These are phyloP conservation scores for Globisporangium orthogonon DNA, from an alignment of 352 stramenopile species.

Conservation along the genomic window DNA sequence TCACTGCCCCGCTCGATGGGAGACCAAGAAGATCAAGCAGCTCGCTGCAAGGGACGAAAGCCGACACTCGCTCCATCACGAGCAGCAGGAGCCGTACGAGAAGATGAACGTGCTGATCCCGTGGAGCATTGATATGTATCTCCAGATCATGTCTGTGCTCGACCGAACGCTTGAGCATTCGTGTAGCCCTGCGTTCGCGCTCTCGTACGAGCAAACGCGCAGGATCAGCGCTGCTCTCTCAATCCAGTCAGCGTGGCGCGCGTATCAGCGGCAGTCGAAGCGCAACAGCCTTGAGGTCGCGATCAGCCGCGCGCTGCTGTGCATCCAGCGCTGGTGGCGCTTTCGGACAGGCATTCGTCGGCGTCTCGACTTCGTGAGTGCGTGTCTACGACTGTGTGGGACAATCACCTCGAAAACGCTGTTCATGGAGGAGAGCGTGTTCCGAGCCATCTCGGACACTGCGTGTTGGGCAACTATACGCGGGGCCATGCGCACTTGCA, in stretches of 20 bases:
- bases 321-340: conserved; percentile 73
- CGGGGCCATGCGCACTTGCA: conserved; percentile 22
- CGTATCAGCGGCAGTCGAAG: conserved; percentile 24
- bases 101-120: conserved; percentile 63
- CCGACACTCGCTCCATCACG: too few species aligned
- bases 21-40: conserved; percentile 27
- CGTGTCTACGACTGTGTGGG: conserved; percentile 40
- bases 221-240: conserved; percentile 33
- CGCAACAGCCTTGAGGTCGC: conserved; percentile 44
- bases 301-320: conserved; percentile 42
- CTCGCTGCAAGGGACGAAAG: not conserved
- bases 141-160: conserved; percentile 50
- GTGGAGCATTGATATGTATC: conserved; percentile 76
- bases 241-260: conserved; percentile 59
- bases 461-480: conserved; percentile 27
- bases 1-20: conserved; percentile 29
- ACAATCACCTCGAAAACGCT: conserved; percentile 56
- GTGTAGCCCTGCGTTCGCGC: conserved; percentile 27
- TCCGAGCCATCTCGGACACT: conserved; percentile 26
- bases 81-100: conserved; percentile 16
- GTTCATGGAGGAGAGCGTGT: conserved; percentile 62
- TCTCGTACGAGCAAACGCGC: conserved; percentile 48
- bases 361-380: conserved; percentile 41
- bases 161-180: conserved; percentile 10
- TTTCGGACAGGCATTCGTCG: conserved; percentile 32